These are phyloP conservation scores for Rhododendron ovatum DNA, from an alignment of 148 eudicot species.

Conservation along the genomic window DNA sequence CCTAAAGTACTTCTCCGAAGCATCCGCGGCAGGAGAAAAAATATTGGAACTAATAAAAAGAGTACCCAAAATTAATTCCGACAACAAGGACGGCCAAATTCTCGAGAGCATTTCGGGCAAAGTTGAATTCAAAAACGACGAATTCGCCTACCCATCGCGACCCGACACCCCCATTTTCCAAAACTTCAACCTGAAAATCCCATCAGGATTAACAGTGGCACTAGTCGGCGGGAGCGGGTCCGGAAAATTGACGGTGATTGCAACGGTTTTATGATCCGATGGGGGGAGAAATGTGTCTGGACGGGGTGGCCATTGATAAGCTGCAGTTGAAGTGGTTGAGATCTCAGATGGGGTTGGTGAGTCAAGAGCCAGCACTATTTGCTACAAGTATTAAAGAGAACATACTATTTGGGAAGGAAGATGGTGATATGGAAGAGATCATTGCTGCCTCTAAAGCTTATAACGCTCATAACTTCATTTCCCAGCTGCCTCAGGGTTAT, in stretches of 20 bases:
- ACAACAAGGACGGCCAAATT: constrained; percentile 51
- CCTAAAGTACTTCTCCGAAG: constrained; percentile 64
- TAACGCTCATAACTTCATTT: constrained; percentile 85
- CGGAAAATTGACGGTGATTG: constrained; percentile 68
- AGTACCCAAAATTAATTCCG: constrained; percentile 68
- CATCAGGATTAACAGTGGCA: constrained; percentile 64
- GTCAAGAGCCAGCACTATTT: constrained; percentile 88
- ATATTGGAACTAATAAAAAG: constrained; percentile 57
- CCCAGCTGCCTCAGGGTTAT: constrained; percentile 79
- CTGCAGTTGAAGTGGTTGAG: constrained; percentile 80
- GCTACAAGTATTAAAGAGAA: constrained; percentile 80
- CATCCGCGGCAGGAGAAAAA: constrained; percentile 54
- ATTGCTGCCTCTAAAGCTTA: constrained; percentile 72
- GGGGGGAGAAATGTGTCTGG: constrained; percentile 62
- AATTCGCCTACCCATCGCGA: constrained; percentile 79
- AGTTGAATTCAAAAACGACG: constrained; percentile 59
- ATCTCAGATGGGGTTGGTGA: constrained; percentile 85
- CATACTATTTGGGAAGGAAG: constrained; percentile 83
- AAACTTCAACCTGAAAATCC: constrained; percentile 53
- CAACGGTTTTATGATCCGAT: constrained; percentile 81
- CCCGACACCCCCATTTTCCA: constrained; percentile 54
- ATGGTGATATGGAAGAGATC: constrained; percentile 66
- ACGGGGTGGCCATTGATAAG: constrained; percentile 64
- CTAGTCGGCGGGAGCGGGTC: constrained; percentile 81
- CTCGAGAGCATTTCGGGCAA: constrained; percentile 42